Evolutionary conservation across 805 yeast genomes (phyloP).

Genomic region (Kluyveromyces lactis): DNA sequence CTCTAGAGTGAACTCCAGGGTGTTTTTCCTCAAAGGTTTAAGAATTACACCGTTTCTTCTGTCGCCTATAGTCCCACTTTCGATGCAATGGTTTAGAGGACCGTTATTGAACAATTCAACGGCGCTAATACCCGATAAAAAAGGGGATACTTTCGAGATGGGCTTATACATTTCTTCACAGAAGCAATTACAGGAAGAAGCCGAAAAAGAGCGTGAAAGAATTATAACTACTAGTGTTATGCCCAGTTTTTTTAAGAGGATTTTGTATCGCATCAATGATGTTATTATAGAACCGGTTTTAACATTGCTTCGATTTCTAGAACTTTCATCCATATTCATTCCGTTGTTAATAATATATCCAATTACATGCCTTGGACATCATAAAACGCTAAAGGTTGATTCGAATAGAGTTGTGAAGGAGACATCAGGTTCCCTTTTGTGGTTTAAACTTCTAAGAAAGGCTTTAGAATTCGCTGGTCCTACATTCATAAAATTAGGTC

Average conservation of each 20-base stretch:
- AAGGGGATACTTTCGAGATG: constrained; percentile 61
- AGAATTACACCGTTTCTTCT: neutral
- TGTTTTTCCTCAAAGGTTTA: neutral
- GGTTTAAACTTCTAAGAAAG: constrained; percentile 61
- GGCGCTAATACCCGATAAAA: constrained; percentile 31
- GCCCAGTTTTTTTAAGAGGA: constrained; percentile 29
- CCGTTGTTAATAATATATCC: constrained; percentile 70
- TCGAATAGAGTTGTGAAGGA: constrained; percentile 26
- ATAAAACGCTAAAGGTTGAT: constrained; percentile 9
- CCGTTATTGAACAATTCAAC: constrained; percentile 2
- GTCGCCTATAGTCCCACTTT: neutral
- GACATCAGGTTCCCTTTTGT: constrained; percentile 54
- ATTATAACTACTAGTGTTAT: constrained; percentile 13
- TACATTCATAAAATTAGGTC: constrained; percentile 84
- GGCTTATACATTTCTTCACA: constrained; percentile 57
- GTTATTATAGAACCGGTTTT: constrained; percentile 59
- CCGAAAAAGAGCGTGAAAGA: constrained; percentile 27
- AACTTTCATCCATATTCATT: constrained; percentile 54
- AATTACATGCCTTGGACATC: constrained; percentile 31
- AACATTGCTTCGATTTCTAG: constrained; percentile 60
- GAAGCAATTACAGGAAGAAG: constrained; percentile 39
- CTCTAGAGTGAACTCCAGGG: neutral
- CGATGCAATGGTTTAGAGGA: neutral
- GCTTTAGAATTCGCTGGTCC: constrained; percentile 86
- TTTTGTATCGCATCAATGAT: constrained; percentile 41